Conservation (phyloP, 2,329 filamentous ascomycete species). For the Hymenoscyphus occultus region DNA sequence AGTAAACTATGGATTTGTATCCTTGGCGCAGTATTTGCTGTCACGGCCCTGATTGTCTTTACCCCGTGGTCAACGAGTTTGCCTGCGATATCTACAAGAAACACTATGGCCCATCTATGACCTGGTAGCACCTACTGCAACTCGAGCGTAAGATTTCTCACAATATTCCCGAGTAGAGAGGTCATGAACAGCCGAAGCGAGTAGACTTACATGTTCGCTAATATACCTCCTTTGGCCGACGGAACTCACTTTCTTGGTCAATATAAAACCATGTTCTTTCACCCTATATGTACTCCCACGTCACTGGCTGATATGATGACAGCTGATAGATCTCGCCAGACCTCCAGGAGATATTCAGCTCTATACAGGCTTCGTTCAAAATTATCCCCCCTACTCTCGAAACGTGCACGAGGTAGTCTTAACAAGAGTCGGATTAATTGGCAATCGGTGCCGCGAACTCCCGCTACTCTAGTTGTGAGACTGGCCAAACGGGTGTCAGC, state of each 20-base stretch:
- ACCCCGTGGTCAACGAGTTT: not conserved
- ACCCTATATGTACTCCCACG: not conserved
- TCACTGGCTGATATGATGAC: not conserved
- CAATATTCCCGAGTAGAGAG: not conserved
- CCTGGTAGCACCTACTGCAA: not conserved
- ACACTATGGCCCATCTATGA: not conserved
- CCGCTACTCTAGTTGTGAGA: not conserved
- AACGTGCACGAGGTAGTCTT: not conserved
- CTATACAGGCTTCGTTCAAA: not conserved
- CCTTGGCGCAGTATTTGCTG: slow-evolving; percentile 2
- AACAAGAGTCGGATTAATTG: not conserved
- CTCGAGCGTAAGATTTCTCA: slow-evolving; percentile 1
- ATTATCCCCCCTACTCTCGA: not conserved
- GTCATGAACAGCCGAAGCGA: not conserved
- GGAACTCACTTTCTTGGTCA: not conserved
- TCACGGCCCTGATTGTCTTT: not conserved
- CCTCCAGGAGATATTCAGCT: not conserved
- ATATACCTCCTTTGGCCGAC: not conserved
- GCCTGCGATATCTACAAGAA: not conserved
- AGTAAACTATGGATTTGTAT: not conserved
- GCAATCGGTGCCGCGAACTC: not conserved
- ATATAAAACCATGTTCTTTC: not conserved
- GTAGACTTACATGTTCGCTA: not conserved
- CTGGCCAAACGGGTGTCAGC: not conserved
- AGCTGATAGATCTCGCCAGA: slow-evolving; percentile 3